Evolutionary conservation across 2,329 filamentous ascomycete genomes (phyloP).

Genomic region (Stemphylium beticola): DNA sequence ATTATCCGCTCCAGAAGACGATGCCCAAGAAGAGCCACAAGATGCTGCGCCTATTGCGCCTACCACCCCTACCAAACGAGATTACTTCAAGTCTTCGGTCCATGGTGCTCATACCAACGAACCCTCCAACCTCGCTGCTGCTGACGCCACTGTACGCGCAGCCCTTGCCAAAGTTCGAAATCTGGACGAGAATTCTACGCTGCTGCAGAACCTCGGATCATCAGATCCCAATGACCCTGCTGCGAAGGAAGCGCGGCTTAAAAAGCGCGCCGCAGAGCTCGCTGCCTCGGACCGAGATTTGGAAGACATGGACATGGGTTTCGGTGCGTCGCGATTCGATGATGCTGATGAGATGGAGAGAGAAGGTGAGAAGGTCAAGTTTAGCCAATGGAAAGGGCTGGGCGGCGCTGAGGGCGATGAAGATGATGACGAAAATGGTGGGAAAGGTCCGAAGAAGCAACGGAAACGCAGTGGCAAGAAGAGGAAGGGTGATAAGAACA

Average conservation of each 20-base stretch:
- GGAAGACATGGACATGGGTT: constrained; percentile 92
- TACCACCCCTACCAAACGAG: constrained; percentile 21
- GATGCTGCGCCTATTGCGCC: constrained; percentile 3
- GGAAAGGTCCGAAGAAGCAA: constrained; percentile 62
- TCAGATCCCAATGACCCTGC: constrained; percentile 35
- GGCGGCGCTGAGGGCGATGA: constrained; percentile 62
- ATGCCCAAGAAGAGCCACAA: constrained; percentile 7
- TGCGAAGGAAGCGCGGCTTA: constrained; percentile 71
- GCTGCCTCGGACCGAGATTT: constrained; percentile 76
- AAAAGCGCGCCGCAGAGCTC: constrained; percentile 69
- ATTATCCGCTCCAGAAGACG: constrained; percentile 3
- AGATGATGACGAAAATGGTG: constrained; percentile 53
- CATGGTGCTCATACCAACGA: constrained; percentile 20
- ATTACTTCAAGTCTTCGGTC: constrained; percentile 28
- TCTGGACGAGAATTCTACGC: constrained; percentile 54
- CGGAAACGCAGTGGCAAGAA: constrained; percentile 76
- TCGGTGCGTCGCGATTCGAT: constrained; percentile 84
- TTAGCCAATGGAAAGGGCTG: constrained; percentile 67
- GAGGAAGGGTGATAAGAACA: constrained; percentile 79
- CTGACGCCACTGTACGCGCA: constrained; percentile 80
- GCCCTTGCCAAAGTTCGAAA: constrained; percentile 79
- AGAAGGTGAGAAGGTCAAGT: constrained; percentile 64
- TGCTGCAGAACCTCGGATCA: constrained; percentile 49
- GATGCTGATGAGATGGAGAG: constrained; percentile 84
- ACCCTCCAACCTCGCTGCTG: constrained; percentile 50